These are phyloP conservation scores for Roridomyces roridus DNA, from an alignment of 768 basidiomycete genomes.

Conservation along the genomic window DNA sequence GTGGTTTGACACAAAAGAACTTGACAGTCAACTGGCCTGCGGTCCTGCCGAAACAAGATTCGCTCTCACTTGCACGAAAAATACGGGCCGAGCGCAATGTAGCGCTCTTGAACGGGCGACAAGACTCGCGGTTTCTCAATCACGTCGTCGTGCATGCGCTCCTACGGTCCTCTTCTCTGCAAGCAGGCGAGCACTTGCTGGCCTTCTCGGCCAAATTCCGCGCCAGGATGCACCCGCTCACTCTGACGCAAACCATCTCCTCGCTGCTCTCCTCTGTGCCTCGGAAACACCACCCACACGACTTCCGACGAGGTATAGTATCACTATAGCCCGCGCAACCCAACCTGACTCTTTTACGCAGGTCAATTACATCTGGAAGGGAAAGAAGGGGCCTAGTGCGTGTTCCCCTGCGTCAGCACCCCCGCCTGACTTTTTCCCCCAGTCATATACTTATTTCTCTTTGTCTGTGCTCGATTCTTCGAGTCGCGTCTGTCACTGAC, in stretches of 20 bases:
- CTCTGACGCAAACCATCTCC: too few relatives aligned
- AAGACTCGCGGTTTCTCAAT: constrained; percentile 3
- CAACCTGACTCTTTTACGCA: background rate
- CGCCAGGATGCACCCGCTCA: too few relatives aligned
- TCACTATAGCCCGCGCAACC: background rate
- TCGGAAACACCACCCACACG: too few relatives aligned
- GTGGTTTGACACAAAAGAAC: too few relatives aligned
- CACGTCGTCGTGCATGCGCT: constrained; percentile 14
- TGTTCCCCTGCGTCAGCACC: constrained; percentile 1
- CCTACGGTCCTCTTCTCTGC: too few relatives aligned
- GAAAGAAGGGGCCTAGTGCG: constrained; percentile 36
- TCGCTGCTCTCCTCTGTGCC: too few relatives aligned
- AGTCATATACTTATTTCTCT: constrained; percentile 42
- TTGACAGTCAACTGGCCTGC: background rate
- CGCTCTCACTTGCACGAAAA: background rate
- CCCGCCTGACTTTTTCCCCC: background rate
- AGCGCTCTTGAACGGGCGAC: background rate
- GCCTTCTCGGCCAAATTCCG: too few relatives aligned
- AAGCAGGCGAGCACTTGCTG: too few relatives aligned
- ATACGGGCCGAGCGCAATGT: background rate
- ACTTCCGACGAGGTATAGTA: constrained; percentile 36
- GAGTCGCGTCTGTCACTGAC: background rate
- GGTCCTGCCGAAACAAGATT: background rate
- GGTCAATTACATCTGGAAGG: constrained; percentile 42
- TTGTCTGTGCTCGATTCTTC: constrained; percentile 30